Evolutionary conservation across 1,284 basidiomycete genomes (phyloP), one percentile per base, ranked within the genome.

Genomic region (Sphagnurus paluster): DNA sequence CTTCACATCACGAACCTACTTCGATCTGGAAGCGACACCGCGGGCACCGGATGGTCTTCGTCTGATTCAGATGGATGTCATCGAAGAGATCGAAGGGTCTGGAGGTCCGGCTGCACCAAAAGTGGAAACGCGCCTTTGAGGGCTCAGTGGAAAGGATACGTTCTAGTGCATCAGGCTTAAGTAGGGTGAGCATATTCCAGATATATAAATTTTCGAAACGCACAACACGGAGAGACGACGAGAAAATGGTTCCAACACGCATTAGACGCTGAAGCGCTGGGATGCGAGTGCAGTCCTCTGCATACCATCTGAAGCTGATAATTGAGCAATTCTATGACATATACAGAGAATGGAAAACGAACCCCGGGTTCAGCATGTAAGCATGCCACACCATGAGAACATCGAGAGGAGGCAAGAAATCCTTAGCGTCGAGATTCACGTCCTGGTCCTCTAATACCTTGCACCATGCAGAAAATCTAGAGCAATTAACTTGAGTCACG

Each of bases 291-390:
- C 60, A 61, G 44, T 75, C 74, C 53, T 74, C 73, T 4, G 62
- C 58, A 46, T 70, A 74, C 65, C 67, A 71, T 6, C 72, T 75
- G n/a, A n/a, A n/a, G n/a, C n/a, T n/a, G 21, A 1, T 19, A n/a
- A n/a, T n/a, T n/a, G n/a, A n/a, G n/a, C n/a, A 13, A 39, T 4
- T 28, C 25, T 25, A 25, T 9, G 4, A 29, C n/a, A n/a, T n/a
- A n/a, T n/a, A n/a, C n/a, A n/a, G n/a, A n/a, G n/a, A n/a, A n/a
- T n/a, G n/a, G n/a, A n/a, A n/a, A n/a, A n/a, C 44, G 8, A 25
- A 46, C 44, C 38, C 30, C 14, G 44, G 44, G 29, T 40, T 46
- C 4, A 46, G 38, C 32, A 46, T 39, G 39, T 46, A 46, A 9
- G 44, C 38, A 40, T 46, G 44, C 44, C 44, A 46, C 13, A 46